Conservation (phyloP, 805 yeast species). For the Candida nemodendra region DNA sequence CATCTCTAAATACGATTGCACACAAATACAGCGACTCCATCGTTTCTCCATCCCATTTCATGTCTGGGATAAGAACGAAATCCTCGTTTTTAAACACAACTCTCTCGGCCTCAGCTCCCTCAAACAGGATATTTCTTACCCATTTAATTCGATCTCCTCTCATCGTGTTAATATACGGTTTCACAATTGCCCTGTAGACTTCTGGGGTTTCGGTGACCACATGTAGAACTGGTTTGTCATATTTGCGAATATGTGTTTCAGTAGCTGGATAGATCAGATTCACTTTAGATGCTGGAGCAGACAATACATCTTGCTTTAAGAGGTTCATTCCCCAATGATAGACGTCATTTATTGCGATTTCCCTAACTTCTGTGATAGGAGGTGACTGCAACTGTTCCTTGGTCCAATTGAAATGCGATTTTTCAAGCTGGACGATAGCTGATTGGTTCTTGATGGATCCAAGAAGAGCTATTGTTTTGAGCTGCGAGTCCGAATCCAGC, state of each 20-base stretch:
- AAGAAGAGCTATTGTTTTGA: slow-evolving; percentile 62
- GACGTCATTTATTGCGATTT: slow-evolving; percentile 72
- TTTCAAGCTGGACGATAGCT: slow-evolving; percentile 75
- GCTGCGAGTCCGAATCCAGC: slow-evolving; percentile 60
- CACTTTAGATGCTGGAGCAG: slow-evolving; percentile 61
- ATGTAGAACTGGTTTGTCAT: slow-evolving; percentile 56
- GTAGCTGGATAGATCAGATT: slow-evolving; percentile 90
- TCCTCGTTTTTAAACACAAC: slow-evolving; percentile 68
- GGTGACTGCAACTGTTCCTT: slow-evolving; percentile 20
- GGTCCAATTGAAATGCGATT: slow-evolving; percentile 56
- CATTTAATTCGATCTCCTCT: slow-evolving; percentile 78
- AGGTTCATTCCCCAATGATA: slow-evolving; percentile 76
- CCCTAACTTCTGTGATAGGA: slow-evolving; percentile 25
- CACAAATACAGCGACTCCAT: slow-evolving; percentile 72
- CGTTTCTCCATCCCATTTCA: slow-evolving; percentile 89
- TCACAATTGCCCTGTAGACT: slow-evolving; percentile 56
- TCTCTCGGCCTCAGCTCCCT: slow-evolving; percentile 82
- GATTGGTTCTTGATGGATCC: slow-evolving; percentile 60
- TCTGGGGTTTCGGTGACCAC: slow-evolving; percentile 80
- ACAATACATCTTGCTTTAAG: slow-evolving; percentile 44
- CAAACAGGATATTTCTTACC: slow-evolving; percentile 81
- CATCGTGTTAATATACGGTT: slow-evolving; percentile 76
- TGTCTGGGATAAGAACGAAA: slow-evolving; percentile 83
- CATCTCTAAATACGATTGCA: slow-evolving; percentile 67
- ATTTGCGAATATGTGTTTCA: slow-evolving; percentile 76